Base-by-base conservation (phyloP, 2,329 filamentous ascomycete species). In the Hypoxylon sp. region DNA sequence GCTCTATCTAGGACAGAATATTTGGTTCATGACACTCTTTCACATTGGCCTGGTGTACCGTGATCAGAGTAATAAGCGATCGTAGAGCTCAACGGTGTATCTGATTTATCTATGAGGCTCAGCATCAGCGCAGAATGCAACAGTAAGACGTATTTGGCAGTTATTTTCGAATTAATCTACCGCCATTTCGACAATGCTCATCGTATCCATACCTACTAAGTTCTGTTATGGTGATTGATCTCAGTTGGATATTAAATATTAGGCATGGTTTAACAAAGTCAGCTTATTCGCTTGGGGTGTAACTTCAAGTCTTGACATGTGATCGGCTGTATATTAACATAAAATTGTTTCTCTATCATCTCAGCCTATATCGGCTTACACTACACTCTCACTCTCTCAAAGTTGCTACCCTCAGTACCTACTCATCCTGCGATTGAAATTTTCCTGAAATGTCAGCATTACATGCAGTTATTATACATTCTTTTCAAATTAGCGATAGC, bases 251-350 rank as follows among this genome's bases (percentile, higher is more conserved):
- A 17, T 26, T 14, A 10, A 29, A 29, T 8, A 54, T 19, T 22
- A n/a, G n/a, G n/a, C n/a, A 44, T 42, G 13, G 22, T 60, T 55
- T 19, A 22, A 26, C 64, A 26, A 26, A 59, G 31, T 68, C 67
- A 67, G 67, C 64, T 70, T 67, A 67, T 42, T 67, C 51, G 52
- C 24, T 37, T 61, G 31, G 4, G 50, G 57, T 54, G 48, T 26
- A 29, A 59, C 47, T 19, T 14, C 5, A 37, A 5, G 44, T n/a
- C 42, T 11, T 3, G 35, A 22, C 55, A 35, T 26, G 35, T 61
- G 55, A 61, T 63, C 50, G 42, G 11, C 31, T 57, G 26, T 55
- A 31, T 47, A 48, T 44, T n/a, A 31, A 14, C 9, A 50, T 19
- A 5, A 59, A 50, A 4, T 6, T 35, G 3, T 22, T 9, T 47